Evolutionary conservation across 2,329 filamentous ascomycete species (phyloP).

Genomic region (Coniochaeta ligniaria): DNA sequence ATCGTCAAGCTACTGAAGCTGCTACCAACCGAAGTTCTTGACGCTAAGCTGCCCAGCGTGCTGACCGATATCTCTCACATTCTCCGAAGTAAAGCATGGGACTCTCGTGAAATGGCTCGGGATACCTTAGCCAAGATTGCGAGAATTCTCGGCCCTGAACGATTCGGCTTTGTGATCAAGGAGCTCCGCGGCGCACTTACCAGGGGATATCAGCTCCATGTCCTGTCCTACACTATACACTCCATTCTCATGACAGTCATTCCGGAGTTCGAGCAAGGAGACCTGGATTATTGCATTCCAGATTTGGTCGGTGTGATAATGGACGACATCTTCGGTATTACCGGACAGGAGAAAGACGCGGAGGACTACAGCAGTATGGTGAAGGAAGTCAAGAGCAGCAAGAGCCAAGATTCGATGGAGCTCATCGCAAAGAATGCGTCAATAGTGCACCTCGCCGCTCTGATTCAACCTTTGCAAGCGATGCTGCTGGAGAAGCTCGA

Average conservation of each 20-base stretch:
- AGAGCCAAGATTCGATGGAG: constrained; percentile 97
- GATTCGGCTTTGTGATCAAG: constrained; percentile 88
- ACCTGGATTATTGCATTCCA: constrained; percentile 79
- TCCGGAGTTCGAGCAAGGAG: constrained; percentile 68
- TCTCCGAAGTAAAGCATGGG: constrained; percentile 78
- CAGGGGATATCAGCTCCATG: constrained; percentile 86
- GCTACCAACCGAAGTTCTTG: constrained; percentile 66
- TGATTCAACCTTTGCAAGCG: constrained; percentile 71
- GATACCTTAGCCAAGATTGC: constrained; percentile 83
- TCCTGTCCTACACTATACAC: constrained; percentile 91
- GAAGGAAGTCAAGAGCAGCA: constrained; percentile 97
- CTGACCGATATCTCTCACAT: constrained; percentile 92
- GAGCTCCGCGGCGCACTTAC: constrained; percentile 78
- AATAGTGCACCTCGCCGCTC: constrained; percentile 62
- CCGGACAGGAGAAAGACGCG: constrained; percentile 93
- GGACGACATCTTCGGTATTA: constrained; percentile 93
- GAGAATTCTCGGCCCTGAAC: constrained; percentile 69
- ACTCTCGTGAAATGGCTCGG: constrained; percentile 83
- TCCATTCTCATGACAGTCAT: constrained; percentile 74
- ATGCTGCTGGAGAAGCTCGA: constrained; percentile 81
- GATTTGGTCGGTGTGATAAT: constrained; percentile 79
- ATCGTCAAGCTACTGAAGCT: constrained; percentile 81
- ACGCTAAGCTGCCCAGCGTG: constrained; percentile 69
- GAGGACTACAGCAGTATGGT: constrained; percentile 92
- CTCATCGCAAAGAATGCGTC: constrained; percentile 79